Percentiles rank a stretch among this genome's conserved stretches.
phyloP scores from a whole-genome alignment of 2,329 filamentous ascomycete species.

The Sporothrix brasiliensis region DNA sequence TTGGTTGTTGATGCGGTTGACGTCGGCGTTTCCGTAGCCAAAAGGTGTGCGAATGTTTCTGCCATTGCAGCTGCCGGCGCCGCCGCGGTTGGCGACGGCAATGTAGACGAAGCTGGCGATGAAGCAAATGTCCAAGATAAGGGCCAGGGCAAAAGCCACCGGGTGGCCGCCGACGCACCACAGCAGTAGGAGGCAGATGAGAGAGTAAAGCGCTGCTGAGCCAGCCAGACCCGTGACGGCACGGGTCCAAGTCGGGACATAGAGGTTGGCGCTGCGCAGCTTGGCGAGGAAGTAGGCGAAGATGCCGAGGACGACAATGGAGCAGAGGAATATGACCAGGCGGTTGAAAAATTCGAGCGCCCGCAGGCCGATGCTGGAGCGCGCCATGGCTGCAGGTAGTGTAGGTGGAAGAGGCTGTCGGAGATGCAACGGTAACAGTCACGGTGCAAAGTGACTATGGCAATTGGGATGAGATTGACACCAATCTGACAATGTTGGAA shows the following conservation, averaged over 20 bases:
- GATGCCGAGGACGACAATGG: constrained; percentile 73
- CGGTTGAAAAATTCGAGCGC: constrained; percentile 71
- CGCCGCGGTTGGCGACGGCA: constrained; percentile 71
- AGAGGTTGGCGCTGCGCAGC: constrained; percentile 64
- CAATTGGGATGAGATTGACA: background rate
- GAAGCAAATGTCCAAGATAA: constrained; percentile 78
- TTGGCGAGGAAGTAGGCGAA: constrained; percentile 84
- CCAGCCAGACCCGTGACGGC: constrained; percentile 81
- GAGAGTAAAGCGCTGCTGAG: constrained; percentile 71
- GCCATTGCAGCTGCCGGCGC: constrained; percentile 64
- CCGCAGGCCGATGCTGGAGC: constrained; percentile 66
- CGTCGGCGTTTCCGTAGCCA: constrained; percentile 62
- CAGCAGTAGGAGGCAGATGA: constrained; percentile 71
- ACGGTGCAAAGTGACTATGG: background rate
- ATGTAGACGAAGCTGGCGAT: constrained; percentile 79
- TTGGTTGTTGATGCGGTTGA: constrained; percentile 53
- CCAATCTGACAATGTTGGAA: constrained; percentile 8
- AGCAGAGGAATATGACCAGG: constrained; percentile 70
- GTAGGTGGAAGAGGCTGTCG: background rate
- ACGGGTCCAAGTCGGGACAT: constrained; percentile 66
- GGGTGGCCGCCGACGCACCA: constrained; percentile 77
- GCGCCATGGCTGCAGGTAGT: constrained; percentile 55
- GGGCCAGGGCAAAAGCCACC: constrained; percentile 71
- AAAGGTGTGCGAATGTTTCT: constrained; percentile 66
- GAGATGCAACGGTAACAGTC: background rate